Percentiles rank a stretch among this genome's conserved stretches.
These are phyloP conservation scores for Alternaria sp. DNA, from an alignment of 2,329 filamentous ascomycete genomes.

Conservation along the genomic window DNA sequence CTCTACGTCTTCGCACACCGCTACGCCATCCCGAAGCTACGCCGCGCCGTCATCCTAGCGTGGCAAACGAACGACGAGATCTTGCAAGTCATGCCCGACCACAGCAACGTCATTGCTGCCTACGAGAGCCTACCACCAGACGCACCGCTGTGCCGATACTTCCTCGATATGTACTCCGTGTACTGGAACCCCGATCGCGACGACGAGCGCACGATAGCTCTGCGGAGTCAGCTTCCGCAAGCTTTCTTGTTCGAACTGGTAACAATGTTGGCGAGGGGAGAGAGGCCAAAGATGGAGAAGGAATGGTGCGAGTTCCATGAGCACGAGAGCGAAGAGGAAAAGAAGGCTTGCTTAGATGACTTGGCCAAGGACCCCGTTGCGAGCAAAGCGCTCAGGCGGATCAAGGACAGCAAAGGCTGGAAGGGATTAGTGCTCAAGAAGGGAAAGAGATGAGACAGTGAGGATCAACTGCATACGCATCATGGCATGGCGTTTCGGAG, in stretches of 20 bases:
- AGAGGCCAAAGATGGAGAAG: constrained; percentile 44
- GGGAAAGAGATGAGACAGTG: constrained; percentile 34
- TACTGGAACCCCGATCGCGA: constrained; percentile 47
- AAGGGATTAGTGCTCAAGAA: constrained; percentile 47
- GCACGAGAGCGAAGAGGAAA: constrained; percentile 42
- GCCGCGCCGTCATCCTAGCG: constrained; percentile 40
- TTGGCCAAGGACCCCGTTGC: constrained; percentile 38
- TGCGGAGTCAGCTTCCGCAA: constrained; percentile 44
- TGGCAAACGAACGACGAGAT: constrained; percentile 48
- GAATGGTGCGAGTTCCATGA: constrained; percentile 49
- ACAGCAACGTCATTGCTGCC: constrained; percentile 46
- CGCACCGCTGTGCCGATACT: constrained; percentile 42
- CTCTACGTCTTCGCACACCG: constrained; percentile 44
- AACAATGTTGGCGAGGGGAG: constrained; percentile 40
- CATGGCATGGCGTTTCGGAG: background rate
- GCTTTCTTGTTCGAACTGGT: constrained; percentile 45
- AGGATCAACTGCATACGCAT: background rate
- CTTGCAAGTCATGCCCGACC: constrained; percentile 46
- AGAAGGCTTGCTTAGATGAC: constrained; percentile 41
- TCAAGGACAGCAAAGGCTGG: constrained; percentile 46
- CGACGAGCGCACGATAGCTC: constrained; percentile 35
- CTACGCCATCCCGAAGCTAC: constrained; percentile 42
- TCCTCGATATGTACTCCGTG: constrained; percentile 46
- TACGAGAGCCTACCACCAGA: constrained; percentile 41
- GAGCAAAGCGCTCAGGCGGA: constrained; percentile 40